Base-by-base conservation (phyloP, 192 early-diverging fungal species). In the Dimargaris cristalligena region DNA sequence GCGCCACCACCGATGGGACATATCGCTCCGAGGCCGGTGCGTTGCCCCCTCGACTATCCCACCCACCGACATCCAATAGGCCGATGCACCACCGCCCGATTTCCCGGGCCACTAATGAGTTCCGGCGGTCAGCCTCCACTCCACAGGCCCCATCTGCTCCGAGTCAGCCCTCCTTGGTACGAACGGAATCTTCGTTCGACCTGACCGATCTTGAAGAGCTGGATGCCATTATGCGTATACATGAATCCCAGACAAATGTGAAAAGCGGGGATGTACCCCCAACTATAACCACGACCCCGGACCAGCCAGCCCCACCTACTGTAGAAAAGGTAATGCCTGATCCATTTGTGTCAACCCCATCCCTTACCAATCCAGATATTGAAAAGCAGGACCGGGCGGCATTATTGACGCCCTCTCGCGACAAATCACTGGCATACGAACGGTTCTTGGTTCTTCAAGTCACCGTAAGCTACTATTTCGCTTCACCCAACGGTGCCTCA, bases 361-460 rank as follows among this genome's bases (percentile, higher is more conserved):
- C 29, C 30, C 16, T 6, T 14, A 20, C 2, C 28, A 33, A 34
- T 16, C 54, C 23, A 28, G 34, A 23, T 1, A 16, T 33, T 9
- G 54, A 29, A 0, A 22, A 28, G 20, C 18, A 9, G 0, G 11
- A 20, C 20, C 16, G 4, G 6, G 20, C 29, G 28, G 34, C 54
- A 1, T 14, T 16, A 16, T 16, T 14, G 16, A 33, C 30, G 18
- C 4, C 18, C 20, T 23, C 26, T 14, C 46, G 58, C 0, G 32
- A 10, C 23, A 28, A n/a, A 16, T 28, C 23, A 23, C 31, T 51
- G 63, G 67, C 54, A 28, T 70, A 62, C 54, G 28, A 14, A 18
- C 65, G 74, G 54, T 71, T 69, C 50, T 50, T 72, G 4, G 74
- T 75, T 0, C 48, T 72, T 14, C 64, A 75, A 57, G 58, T 75